Conservation (phyloP, 148 eudicot genomes). For the Chenopodium quinoa region DNA sequence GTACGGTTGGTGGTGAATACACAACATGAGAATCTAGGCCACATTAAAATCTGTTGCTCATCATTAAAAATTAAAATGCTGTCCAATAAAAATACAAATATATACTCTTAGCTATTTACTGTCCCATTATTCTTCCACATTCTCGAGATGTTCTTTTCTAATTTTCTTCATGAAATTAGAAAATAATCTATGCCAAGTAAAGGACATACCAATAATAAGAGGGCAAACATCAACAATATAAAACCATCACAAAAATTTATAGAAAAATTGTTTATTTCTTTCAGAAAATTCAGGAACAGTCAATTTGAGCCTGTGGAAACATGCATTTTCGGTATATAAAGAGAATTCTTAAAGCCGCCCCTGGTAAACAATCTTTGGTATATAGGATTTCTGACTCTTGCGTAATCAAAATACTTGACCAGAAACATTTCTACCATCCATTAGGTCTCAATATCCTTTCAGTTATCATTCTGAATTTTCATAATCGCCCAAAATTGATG, state of each 20-base stretch:
- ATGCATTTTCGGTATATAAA: neutral
- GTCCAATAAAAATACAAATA: neutral
- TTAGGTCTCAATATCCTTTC: neutral
- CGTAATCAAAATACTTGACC: neutral
- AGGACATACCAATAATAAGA: no score
- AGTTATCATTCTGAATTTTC: neutral
- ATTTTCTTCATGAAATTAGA: neutral
- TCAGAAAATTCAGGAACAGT: no score
- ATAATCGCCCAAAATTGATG: neutral
- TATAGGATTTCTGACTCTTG: neutral
- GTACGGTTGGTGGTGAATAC: neutral
- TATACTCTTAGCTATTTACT: neutral
- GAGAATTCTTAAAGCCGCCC: neutral
- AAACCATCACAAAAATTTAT: no score
- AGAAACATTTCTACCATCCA: neutral
- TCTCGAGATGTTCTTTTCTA: neutral
- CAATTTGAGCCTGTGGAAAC: neutral
- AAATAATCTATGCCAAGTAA: no score
- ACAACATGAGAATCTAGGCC: neutral
- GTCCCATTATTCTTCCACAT: neutral
- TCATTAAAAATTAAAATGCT: neutral
- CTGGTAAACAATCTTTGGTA: neutral
- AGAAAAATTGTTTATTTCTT: no score
- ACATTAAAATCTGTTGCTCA: neutral
- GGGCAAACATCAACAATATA: no score